These are phyloP conservation scores for Polyporus arcularius DNA, from an alignment of 768 basidiomycete genomes.

Conservation along the genomic window DNA sequence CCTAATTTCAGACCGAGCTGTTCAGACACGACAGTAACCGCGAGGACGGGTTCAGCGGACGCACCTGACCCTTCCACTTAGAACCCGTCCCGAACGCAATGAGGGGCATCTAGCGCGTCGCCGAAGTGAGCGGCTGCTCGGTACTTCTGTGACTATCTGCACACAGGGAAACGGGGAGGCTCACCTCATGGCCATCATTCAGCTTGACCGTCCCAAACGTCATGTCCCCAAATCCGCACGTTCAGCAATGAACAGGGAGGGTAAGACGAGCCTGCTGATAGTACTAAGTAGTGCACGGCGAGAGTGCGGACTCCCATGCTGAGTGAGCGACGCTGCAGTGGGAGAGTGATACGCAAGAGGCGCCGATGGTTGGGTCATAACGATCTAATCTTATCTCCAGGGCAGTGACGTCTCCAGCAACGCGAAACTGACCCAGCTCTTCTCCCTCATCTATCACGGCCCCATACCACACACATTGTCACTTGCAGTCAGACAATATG, in stretches of 20 bases:
- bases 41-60: too few species aligned
- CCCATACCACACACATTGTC: too few species aligned
- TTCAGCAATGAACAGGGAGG: not conserved
- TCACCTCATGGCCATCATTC: slow-evolving; percentile 40
- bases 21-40: too few species aligned
- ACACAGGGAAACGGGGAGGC: not conserved
- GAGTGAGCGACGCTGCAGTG: not conserved
- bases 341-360: not conserved
- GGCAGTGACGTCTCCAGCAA: too few species aligned
- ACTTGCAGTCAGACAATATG: not conserved
- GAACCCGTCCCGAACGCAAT: slow-evolving; percentile 67
- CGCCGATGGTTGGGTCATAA: not conserved
- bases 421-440: too few species aligned
- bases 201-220: slow-evolving; percentile 35
- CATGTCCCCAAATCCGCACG: slow-evolving; percentile 21
- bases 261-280: too few species aligned
- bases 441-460: too few species aligned
- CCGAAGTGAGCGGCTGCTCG: not conserved
- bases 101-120: slow-evolving; percentile 48
- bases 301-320: not conserved
- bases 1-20: slow-evolving; percentile 24
- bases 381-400: too few species aligned
- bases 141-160: not conserved
- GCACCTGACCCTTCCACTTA: slow-evolving; percentile 35
- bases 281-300: not conserved